Percentiles rank a stretch among this genome's conserved stretches.
phyloP scores from a whole-genome alignment of 2,329 filamentous ascomycete species.

The Botryotinia globosa region DNA sequence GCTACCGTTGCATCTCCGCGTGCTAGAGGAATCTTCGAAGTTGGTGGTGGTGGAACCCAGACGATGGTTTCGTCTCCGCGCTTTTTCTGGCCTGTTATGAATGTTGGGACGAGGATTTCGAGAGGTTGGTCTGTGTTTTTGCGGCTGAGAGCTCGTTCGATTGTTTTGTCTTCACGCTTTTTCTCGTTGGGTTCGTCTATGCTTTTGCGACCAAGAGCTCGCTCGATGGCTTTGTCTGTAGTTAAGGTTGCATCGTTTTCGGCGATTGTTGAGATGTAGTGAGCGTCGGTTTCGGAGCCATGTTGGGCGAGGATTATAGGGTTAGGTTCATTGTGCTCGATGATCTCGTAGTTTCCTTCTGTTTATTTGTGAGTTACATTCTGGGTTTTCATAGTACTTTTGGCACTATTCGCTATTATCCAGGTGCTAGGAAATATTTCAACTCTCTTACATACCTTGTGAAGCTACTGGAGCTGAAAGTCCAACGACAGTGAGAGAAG shows the following conservation, averaged over 20 bases:
- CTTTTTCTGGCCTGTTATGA: not conserved
- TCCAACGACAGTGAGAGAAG: not conserved
- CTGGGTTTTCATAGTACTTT: no score
- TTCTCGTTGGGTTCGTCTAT: not conserved
- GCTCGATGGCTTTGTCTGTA: not conserved
- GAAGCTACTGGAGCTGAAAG: not conserved
- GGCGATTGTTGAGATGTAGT: not conserved
- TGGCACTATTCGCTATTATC: not conserved
- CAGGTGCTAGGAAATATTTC: not conserved
- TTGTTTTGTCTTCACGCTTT: not conserved
- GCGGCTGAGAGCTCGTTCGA: not conserved
- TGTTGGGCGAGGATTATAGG: not conserved
- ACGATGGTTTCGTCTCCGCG: not conserved
- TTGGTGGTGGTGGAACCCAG: not conserved
- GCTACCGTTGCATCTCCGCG: not conserved
- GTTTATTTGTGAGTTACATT: not conserved
- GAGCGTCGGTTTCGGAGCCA: not conserved
- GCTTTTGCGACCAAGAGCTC: not conserved
- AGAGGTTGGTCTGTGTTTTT: not conserved
- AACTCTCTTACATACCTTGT: not conserved
- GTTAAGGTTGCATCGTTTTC: not conserved
- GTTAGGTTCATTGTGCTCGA: not conserved
- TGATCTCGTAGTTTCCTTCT: not conserved
- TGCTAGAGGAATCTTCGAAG: not conserved
- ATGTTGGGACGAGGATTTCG: not conserved